Evolutionary conservation across 371 early-diverging fungal genomes (phyloP), one percentile per base, ranked within the genome.

Genomic region (Mortierella sp.): DNA sequence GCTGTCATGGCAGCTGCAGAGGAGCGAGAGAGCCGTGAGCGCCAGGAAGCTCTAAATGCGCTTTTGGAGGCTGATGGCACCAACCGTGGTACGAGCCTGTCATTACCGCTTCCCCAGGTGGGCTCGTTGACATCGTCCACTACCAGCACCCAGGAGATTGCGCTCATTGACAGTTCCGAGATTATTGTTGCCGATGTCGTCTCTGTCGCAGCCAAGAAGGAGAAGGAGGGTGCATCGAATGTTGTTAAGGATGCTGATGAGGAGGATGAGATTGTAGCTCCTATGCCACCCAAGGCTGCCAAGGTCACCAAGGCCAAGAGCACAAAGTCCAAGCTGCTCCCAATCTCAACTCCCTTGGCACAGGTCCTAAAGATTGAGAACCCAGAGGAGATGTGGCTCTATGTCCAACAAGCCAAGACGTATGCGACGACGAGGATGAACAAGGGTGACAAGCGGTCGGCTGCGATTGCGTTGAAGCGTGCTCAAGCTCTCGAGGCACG

Each of bases 381-480:
- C 26, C 72, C 86, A 11, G 86, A 86, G 11, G 82, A 86, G 52
- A 63, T 86, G 16, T 86, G 86, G 86, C 75, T 73, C 16, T 86
- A 86, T 73, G 82, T 82, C 14, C 86, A 86, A 48, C 86, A 86
- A 45, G 86, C 86, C 16, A 86, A 86, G 75, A 77, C 74, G 8
- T 86, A 82, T 77, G 86, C 86, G 16, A 73, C 82, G 2, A 79
- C 77, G 7, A 70, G 72, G 54, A 86, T 86, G 86, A 86, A 82
- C 78, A 86, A 86, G 73, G 82, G 86, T 2, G 86, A 86, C 54
- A 86, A 82, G 63, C 73, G 82, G n/a, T 86, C 86, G 6, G 86
- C 86, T 0, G 80, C 86, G 16, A 82, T 80, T 45, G 82, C 86
- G 9, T 50, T 86, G 54, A 86, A 86, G 75, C 76, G 86, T 31